These are phyloP conservation scores for Drechslera avenae DNA, from an alignment of 2,329 filamentous ascomycete species.

Conservation along the genomic window DNA sequence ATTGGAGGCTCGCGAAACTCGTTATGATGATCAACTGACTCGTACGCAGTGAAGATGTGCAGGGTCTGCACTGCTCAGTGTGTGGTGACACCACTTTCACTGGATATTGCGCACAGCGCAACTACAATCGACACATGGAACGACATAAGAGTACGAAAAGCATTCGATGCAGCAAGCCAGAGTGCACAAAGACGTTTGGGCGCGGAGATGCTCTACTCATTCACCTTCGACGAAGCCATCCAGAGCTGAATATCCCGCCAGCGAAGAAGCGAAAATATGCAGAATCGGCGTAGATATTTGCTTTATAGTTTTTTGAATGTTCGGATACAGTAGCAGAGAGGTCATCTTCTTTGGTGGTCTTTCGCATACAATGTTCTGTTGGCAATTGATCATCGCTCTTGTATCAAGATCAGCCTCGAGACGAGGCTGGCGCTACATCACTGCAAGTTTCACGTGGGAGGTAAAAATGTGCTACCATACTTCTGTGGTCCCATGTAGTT, in stretches of 20 bases:
- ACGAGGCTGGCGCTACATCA: background rate
- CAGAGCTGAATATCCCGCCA: background rate
- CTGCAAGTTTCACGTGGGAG: background rate
- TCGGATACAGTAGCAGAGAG: background rate
- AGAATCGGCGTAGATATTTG: background rate
- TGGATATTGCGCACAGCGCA: slow-evolving; percentile 3
- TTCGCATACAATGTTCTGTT: background rate
- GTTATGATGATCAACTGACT: background rate
- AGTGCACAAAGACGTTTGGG: background rate
- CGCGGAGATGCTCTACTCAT: slow-evolving; percentile 4
- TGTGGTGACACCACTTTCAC: background rate
- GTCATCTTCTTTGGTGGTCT: background rate
- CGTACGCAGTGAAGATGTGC: background rate
- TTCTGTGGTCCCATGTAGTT: background rate
- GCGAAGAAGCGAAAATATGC: slow-evolving; percentile 1
- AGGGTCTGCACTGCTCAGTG: background rate
- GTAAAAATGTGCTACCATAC: background rate
- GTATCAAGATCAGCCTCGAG: background rate
- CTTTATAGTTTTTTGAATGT: too few relatives aligned
- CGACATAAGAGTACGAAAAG: background rate
- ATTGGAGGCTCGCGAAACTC: too few relatives aligned
- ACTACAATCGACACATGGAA: slow-evolving; percentile 2
- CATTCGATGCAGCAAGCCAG: background rate
- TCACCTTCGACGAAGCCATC: slow-evolving; percentile 1
- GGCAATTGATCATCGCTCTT: background rate